A percentile compares a stretch with the other conserved stretches of the same genome.
Evolutionary conservation across 179 eudicot genomes (phyloP).

Genomic region (Actinidia polygama): DNA sequence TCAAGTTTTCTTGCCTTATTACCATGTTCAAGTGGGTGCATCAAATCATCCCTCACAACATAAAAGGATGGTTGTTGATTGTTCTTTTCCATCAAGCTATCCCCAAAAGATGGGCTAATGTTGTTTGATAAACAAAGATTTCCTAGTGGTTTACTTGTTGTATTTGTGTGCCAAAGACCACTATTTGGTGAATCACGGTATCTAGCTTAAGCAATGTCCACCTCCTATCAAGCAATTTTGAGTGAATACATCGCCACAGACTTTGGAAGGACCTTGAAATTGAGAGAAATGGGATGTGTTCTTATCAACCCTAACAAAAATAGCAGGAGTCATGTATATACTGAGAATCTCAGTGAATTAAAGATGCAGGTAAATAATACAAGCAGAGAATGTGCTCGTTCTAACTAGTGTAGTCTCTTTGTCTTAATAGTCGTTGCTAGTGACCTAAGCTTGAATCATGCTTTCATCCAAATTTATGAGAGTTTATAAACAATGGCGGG

Average conservation of each 20-base stretch:
- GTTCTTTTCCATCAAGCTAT: conserved; percentile 32
- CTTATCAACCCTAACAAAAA: background rate
- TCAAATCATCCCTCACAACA: conserved; percentile 87
- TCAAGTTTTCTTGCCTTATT: conserved; percentile 94
- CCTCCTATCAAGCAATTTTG: conserved; percentile 64
- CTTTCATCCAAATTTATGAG: background rate
- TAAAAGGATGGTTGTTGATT: conserved; percentile 58
- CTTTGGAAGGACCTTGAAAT: conserved; percentile 40
- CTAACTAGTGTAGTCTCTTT: background rate
- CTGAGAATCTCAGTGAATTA: conserved; percentile 17
- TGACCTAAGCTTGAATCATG: background rate
- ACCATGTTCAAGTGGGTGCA: conserved; percentile 93
- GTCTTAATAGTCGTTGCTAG: background rate
- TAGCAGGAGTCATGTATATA: background rate
- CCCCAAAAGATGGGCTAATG: conserved; percentile 60
- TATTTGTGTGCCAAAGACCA: conserved; percentile 35
- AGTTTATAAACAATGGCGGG: background rate
- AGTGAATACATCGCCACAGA: conserved; percentile 35
- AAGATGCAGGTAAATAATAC: background rate
- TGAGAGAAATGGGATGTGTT: background rate
- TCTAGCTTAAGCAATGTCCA: conserved; percentile 81
- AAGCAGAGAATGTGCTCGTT: background rate
- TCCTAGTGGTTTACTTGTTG: conserved; percentile 33
- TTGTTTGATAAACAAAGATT: conserved; percentile 51
- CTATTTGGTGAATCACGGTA: conserved; percentile 67